Evolutionary conservation across 352 stramenopile genomes (phyloP).

Genomic region (Globisporangium cederbergense): DNA sequence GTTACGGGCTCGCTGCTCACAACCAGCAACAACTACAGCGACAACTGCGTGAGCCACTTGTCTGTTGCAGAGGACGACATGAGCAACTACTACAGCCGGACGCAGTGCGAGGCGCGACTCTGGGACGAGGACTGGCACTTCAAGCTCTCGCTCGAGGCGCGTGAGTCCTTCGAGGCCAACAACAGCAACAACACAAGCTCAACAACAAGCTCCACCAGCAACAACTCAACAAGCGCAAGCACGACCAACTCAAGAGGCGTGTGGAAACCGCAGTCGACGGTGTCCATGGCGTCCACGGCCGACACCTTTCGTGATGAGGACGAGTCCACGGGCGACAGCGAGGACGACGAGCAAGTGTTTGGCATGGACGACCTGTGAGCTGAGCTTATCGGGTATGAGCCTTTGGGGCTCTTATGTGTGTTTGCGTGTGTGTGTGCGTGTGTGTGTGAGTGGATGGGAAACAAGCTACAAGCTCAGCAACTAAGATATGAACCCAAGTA

Average conservation of each 20-base stretch:
- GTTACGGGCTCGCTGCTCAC: conserved; percentile 17
- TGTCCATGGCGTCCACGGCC: conserved; percentile 30
- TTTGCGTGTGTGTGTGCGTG: not conserved
- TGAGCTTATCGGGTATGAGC: not conserved
- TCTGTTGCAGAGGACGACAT: not conserved
- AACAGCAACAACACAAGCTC: conserved; percentile 10
- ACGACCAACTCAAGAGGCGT: conserved; percentile 6
- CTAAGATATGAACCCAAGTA: not conserved
- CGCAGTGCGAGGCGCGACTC: conserved; percentile 47
- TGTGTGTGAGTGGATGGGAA: not conserved
- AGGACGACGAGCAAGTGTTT: conserved; percentile 38
- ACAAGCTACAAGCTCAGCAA: not conserved
- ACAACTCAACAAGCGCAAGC: conserved; percentile 16
- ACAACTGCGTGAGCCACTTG: not conserved
- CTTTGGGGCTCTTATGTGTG: not conserved
- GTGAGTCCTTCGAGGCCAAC: conserved; percentile 51
- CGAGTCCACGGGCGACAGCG: conserved; percentile 20
- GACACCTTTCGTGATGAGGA: conserved; percentile 37
- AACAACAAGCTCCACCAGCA: conserved; percentile 2
- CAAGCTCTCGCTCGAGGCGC: conserved; percentile 64
- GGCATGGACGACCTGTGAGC: conserved; percentile 65
- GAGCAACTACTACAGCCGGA: conserved; percentile 29
- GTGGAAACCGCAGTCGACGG: conserved; percentile 25
- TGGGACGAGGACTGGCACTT: conserved; percentile 75
- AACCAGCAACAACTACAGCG: not conserved